phyloP scores from a whole-genome alignment of 78 protist species.

The Emiliania huxleyi region DNA sequence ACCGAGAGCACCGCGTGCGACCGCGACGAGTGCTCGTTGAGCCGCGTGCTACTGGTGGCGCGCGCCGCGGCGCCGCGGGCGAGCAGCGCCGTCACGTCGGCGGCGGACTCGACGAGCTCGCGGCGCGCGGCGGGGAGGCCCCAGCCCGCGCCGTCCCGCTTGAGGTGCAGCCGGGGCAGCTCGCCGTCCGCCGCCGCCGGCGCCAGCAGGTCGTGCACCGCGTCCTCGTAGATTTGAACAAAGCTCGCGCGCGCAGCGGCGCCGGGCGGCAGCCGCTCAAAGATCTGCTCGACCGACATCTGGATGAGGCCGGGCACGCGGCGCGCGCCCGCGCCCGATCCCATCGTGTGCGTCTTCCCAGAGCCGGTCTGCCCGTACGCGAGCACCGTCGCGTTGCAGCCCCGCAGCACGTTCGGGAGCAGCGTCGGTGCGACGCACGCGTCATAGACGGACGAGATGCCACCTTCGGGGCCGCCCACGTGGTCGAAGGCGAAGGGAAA shows the following conservation, averaged over 20 bases:
- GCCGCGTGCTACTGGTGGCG: background rate
- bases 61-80: background rate
- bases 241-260: background rate
- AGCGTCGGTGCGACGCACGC: background rate
- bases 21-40: constrained; percentile 3
- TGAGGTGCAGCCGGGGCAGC: background rate
- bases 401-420: background rate
- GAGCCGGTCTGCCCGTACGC: constrained; percentile 63
- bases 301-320: background rate
- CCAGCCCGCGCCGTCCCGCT: background rate
- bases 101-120: background rate
- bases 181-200: background rate
- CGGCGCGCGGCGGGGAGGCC: background rate
- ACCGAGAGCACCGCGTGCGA: background rate
- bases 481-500: background rate
- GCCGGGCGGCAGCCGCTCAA: background rate
- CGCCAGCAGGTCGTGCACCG: background rate
- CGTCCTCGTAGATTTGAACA: background rate
- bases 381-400: background rate
- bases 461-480: background rate
- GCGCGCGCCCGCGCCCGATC: background rate
- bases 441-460: background rate
- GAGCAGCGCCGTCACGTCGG: background rate
- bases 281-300: background rate
- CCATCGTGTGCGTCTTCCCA: constrained; percentile 67